A percentile compares a stretch with the other conserved stretches of the same genome.
These are phyloP conservation scores for Aspergillus costaricaensis DNA, from an alignment of 2,329 filamentous ascomycete species.

Conservation along the genomic window DNA sequence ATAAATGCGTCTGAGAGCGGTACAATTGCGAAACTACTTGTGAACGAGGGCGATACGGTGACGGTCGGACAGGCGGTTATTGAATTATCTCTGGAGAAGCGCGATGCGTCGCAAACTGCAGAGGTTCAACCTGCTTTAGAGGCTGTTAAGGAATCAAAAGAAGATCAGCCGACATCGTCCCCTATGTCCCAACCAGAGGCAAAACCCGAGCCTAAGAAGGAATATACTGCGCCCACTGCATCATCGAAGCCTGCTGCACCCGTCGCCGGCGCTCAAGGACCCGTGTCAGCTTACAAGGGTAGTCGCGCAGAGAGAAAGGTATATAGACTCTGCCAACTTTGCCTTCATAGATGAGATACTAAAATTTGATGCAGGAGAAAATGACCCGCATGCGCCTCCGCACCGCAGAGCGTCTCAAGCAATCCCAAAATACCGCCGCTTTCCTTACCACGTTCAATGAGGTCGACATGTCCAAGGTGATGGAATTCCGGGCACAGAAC, in stretches of 20 bases:
- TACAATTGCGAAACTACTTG: slow-evolving; percentile 86
- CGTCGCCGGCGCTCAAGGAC: slow-evolving; percentile 20
- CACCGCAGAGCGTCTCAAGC: slow-evolving; percentile 96
- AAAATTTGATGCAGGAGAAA: slow-evolving; percentile 68
- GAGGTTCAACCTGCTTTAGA: slow-evolving; percentile 69
- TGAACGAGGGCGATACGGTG: slow-evolving; percentile 92
- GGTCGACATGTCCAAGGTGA: slow-evolving; percentile 96
- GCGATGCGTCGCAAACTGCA: background rate
- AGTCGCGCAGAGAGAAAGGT: slow-evolving; percentile 85
- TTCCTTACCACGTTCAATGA: slow-evolving; percentile 98
- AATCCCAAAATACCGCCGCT: slow-evolving; percentile 97
- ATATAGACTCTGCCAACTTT: slow-evolving; percentile 45
- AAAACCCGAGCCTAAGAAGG: slow-evolving; percentile 43
- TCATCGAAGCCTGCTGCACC: slow-evolving; percentile 21
- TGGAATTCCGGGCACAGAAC: slow-evolving; percentile 96
- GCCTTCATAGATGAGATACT: background rate
- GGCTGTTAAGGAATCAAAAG: slow-evolving; percentile 55
- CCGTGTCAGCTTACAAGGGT: slow-evolving; percentile 53
- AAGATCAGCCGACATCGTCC: slow-evolving; percentile 18
- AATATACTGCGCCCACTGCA: slow-evolving; percentile 40
- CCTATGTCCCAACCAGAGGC: slow-evolving; percentile 40
- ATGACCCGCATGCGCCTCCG: slow-evolving; percentile 99
- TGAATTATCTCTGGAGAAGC: slow-evolving; percentile 53
- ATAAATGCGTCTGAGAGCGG: slow-evolving; percentile 92
- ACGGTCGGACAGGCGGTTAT: slow-evolving; percentile 89